Evolutionary conservation across 2,329 filamentous ascomycete species (phyloP).

Genomic region (Arthrobotrys entomopaga): DNA sequence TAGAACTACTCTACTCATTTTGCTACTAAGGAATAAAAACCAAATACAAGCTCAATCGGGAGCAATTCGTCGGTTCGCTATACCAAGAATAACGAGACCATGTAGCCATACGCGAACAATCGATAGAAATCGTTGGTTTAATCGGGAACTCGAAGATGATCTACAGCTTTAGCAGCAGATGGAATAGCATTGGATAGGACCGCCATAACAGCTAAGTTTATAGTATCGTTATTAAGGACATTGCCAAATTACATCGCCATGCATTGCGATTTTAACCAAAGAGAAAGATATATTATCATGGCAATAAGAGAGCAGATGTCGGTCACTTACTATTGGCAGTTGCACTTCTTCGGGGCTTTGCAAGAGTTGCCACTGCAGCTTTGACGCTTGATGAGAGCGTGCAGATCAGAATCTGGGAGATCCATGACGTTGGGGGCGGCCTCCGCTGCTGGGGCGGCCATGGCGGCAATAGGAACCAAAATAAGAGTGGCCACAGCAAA

Average conservation of each 20-base stretch:
- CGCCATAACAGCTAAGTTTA: slow-evolving; percentile 29
- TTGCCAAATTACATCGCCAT: no score
- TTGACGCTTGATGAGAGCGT: slow-evolving; percentile 31
- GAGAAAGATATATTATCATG: neutral
- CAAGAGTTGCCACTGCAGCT: slow-evolving; percentile 29
- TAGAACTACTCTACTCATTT: no score
- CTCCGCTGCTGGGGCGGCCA: slow-evolving; percentile 38
- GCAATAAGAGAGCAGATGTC: neutral
- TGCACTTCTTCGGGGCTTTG: slow-evolving; percentile 20
- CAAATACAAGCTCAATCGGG: no score
- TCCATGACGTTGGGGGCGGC: slow-evolving; percentile 10
- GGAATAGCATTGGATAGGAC: slow-evolving; percentile 33
- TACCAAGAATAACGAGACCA: no score
- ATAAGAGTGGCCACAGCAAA: slow-evolving; percentile 37
- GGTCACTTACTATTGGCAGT: slow-evolving; percentile 34
- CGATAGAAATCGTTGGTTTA: no score
- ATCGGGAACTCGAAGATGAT: neutral
- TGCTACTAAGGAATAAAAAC: no score
- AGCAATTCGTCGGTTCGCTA: no score
- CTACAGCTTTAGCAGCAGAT: slow-evolving; percentile 42
- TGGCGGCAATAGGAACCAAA: slow-evolving; percentile 42
- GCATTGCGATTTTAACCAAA: no score
- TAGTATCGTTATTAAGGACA: neutral
- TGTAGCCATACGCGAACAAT: no score
- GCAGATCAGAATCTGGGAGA: slow-evolving; percentile 36